These are phyloP conservation scores for Populus tremula DNA, from an alignment of 345 rosid genomes.

Conservation along the genomic window DNA sequence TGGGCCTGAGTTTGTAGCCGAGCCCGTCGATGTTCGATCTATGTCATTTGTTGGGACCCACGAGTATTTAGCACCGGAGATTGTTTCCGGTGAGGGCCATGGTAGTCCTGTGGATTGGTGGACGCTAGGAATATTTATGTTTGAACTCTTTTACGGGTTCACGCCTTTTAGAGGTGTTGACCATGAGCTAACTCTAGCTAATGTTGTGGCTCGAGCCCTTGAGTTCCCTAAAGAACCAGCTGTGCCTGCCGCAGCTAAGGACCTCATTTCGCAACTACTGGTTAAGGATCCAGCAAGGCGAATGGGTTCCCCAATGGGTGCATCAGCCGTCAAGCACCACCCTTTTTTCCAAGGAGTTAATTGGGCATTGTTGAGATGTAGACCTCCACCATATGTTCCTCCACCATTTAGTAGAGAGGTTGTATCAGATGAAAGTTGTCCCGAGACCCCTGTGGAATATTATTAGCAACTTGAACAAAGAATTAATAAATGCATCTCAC, in stretches of 20 bases:
- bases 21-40: slow-evolving; percentile 80
- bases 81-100: slow-evolving; percentile 89
- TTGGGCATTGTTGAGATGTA: slow-evolving; percentile 90
- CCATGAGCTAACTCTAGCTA: slow-evolving; percentile 84
- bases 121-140: slow-evolving; percentile 85
- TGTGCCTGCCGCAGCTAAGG: slow-evolving; percentile 58
- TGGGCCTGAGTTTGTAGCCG: slow-evolving; percentile 78
- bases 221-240: slow-evolving; percentile 80
- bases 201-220: slow-evolving; percentile 88
- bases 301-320: slow-evolving; percentile 75
- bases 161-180: slow-evolving; percentile 84
- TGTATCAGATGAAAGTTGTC: slow-evolving; percentile 66
- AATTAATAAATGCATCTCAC: background rate
- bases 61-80: slow-evolving; percentile 89
- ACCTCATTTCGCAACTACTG: slow-evolving; percentile 63
- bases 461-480: slow-evolving; percentile 36
- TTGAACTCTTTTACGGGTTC: slow-evolving; percentile 68
- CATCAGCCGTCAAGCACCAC: slow-evolving; percentile 79
- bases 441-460: slow-evolving; percentile 69
- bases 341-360: slow-evolving; percentile 81
- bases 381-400: slow-evolving; percentile 73
- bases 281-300: slow-evolving; percentile 73
- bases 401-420: slow-evolving; percentile 56
- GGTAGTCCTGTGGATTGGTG: slow-evolving; percentile 94
- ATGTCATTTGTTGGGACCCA: slow-evolving; percentile 97